These are phyloP conservation scores for Colletotrichum coccodes DNA, from an alignment of 2,329 filamentous ascomycete species.

Conservation along the genomic window DNA sequence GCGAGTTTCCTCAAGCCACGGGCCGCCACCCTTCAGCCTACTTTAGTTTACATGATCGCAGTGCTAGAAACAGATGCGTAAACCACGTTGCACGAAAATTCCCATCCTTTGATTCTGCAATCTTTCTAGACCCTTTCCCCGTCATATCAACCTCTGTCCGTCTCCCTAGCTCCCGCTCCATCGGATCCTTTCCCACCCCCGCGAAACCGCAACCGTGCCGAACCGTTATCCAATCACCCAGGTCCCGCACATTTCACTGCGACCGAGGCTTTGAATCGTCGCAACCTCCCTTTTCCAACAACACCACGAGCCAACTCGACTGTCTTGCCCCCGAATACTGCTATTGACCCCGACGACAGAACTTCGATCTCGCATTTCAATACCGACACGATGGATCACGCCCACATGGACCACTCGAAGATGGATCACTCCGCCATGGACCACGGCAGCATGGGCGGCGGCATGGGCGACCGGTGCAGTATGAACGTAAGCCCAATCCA, in stretches of 20 bases:
- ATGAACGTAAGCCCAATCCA: conserved; percentile 78
- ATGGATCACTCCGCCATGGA: conserved; percentile 59
- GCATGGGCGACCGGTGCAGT: conserved; percentile 77
- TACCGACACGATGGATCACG: neutral
- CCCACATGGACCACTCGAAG: conserved; percentile 53
- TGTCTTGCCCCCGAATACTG: neutral
- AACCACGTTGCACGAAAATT: neutral
- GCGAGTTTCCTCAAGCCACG: conserved; percentile 45
- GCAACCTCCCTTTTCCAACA: neutral
- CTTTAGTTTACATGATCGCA: neutral
- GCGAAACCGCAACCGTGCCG: conserved; percentile 1
- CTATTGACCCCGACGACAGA: neutral
- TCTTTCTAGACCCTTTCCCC: neutral
- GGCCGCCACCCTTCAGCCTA: conserved; percentile 17
- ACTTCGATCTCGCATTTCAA: neutral
- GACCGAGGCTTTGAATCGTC: neutral
- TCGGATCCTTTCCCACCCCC: neutral
- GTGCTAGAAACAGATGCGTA: neutral
- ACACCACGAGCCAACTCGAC: neutral
- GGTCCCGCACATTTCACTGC: neutral
- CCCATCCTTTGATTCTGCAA: neutral
- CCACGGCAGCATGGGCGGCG: conserved; percentile 63
- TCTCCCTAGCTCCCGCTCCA: conserved; percentile 17
- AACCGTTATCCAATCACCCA: neutral
- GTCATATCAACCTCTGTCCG: neutral